Evolutionary conservation across 2,329 filamentous ascomycete genomes (phyloP).

Genomic region (Alternaria sp.): DNA sequence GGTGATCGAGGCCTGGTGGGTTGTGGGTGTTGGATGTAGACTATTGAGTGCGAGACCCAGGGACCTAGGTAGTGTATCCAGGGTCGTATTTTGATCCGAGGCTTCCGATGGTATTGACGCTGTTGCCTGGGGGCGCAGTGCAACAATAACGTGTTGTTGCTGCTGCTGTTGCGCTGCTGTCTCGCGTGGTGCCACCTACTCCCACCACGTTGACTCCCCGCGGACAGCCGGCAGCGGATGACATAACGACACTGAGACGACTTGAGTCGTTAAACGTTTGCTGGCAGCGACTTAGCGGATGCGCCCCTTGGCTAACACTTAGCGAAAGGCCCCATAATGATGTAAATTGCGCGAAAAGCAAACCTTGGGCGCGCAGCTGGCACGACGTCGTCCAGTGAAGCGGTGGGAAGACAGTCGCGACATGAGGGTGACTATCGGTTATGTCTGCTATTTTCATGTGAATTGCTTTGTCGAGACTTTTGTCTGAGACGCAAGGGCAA

Average conservation of each 20-base stretch:
- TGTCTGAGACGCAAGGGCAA: slow-evolving; percentile 21
- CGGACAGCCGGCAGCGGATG: slow-evolving; percentile 10
- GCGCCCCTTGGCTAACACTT: slow-evolving; percentile 12
- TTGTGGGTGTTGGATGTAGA: background rate
- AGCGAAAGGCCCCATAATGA: slow-evolving; percentile 21
- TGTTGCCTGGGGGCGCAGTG: background rate
- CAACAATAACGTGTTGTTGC: background rate
- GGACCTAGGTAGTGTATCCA: background rate
- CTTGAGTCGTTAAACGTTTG: slow-evolving; percentile 30
- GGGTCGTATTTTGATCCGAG: slow-evolving; percentile 6
- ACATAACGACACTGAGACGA: slow-evolving; percentile 28
- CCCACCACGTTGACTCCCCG: background rate
- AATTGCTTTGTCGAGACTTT: slow-evolving; percentile 19
- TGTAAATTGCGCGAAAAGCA: slow-evolving; percentile 19
- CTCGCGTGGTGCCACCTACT: background rate
- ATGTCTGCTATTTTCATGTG: slow-evolving; percentile 2
- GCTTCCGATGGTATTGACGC: background rate
- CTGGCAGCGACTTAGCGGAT: slow-evolving; percentile 26
- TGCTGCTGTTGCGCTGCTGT: no score
- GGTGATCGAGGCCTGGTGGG: background rate
- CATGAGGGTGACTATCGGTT: no score
- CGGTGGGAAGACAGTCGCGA: no score
- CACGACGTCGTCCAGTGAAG: background rate
- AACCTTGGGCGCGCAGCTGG: background rate
- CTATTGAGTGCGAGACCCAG: background rate